Percentiles rank a stretch among this genome's conserved stretches.
These are phyloP conservation scores for Dipteronia dyeriana DNA, from an alignment of 345 rosid species.

Conservation along the genomic window DNA sequence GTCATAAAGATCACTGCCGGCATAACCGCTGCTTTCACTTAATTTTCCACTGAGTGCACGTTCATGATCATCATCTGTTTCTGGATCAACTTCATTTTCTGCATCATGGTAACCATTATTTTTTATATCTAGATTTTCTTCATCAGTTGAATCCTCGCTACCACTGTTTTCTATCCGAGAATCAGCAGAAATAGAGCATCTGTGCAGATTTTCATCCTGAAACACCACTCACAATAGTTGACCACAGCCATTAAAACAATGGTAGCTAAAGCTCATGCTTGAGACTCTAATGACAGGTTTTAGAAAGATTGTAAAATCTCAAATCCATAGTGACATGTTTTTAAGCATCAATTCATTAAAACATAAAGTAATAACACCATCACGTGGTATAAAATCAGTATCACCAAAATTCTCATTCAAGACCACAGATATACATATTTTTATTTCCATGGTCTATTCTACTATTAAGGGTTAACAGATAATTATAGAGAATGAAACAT, in stretches of 20 bases:
- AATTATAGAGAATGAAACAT: constrained; percentile 1
- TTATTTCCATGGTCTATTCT: background rate
- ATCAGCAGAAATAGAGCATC: constrained; percentile 93
- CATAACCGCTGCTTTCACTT: constrained; percentile 89
- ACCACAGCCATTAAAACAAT: background rate
- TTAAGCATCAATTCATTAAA: background rate
- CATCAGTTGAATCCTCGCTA: constrained; percentile 89
- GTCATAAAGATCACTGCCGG: constrained; percentile 84
- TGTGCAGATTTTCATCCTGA: constrained; percentile 93
- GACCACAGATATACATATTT: background rate
- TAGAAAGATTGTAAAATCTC: constrained; percentile 1
- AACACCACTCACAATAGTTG: constrained; percentile 26
- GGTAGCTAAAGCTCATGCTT: background rate
- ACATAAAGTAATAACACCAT: background rate
- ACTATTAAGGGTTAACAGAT: background rate
- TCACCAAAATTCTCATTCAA: background rate
- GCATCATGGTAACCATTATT: constrained; percentile 82
- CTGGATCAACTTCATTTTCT: constrained; percentile 85
- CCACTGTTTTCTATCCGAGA: constrained; percentile 88
- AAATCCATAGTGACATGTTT: no score
- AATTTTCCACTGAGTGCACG: constrained; percentile 80
- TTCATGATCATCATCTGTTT: constrained; percentile 77
- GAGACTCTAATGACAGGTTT: constrained; percentile 10
- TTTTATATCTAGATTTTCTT: constrained; percentile 73
- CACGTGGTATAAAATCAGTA: background rate